Conservation (phyloP, 2,329 filamentous ascomycete genomes). For the Fusarium succisae region DNA sequence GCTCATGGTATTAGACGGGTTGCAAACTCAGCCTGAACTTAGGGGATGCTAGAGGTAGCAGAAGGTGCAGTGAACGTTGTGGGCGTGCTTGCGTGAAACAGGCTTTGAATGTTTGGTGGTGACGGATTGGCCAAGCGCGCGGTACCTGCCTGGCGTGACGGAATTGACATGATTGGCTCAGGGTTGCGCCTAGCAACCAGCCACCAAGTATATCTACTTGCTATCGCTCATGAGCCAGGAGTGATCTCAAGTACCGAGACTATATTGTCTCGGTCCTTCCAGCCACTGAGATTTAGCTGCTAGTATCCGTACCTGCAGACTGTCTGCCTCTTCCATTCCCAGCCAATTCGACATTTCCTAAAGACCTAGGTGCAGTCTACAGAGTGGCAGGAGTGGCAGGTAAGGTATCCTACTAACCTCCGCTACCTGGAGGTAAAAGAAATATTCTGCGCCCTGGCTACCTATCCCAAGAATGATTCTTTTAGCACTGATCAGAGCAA, state of each 20-base stretch:
- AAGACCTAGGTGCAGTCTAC: no score
- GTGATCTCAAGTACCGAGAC: slow-evolving; percentile 10
- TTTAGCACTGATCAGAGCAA: not conserved
- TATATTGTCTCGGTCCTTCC: not conserved
- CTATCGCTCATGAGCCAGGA: no score
- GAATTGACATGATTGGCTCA: slow-evolving; percentile 3
- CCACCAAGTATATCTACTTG: slow-evolving; percentile 20
- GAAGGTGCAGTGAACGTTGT: slow-evolving; percentile 15
- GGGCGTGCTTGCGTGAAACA: slow-evolving; percentile 25
- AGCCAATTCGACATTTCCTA: not conserved
- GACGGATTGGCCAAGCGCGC: slow-evolving; percentile 38
- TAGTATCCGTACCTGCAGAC: slow-evolving; percentile 1
- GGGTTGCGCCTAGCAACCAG: slow-evolving; percentile 41
- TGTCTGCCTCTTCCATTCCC: not conserved
- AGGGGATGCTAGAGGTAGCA: slow-evolving; percentile 16
- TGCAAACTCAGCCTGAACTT: slow-evolving; percentile 30
- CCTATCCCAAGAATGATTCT: not conserved
- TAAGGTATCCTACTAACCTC: not conserved
- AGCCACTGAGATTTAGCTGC: slow-evolving; percentile 23
- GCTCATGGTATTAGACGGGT: slow-evolving; percentile 33
- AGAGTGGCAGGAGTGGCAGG: not conserved
- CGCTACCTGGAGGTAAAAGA: not conserved
- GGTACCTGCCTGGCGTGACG: slow-evolving; percentile 21
- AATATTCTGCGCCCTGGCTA: not conserved
- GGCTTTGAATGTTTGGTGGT: slow-evolving; percentile 36